phyloP scores from a whole-genome alignment of 305 asterid species.

The Solanum hybrid region DNA sequence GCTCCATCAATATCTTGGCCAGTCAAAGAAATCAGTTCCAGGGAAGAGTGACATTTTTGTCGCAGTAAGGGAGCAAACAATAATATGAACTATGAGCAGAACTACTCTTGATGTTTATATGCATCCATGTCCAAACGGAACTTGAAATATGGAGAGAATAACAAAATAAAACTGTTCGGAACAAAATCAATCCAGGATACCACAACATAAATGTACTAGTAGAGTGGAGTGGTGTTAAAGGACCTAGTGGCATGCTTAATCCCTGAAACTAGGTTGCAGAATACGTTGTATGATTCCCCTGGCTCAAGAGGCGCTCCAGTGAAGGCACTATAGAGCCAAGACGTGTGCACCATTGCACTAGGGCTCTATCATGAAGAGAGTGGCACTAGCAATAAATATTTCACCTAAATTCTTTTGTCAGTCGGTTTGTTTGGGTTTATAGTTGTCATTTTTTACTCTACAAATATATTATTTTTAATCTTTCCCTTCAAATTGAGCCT shows the following conservation, averaged over 20 bases:
- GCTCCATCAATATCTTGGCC: conserved; percentile 54
- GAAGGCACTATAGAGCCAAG: neutral
- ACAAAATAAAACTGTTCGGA: neutral
- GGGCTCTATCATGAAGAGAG: neutral
- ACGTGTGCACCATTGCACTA: neutral
- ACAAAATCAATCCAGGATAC: neutral
- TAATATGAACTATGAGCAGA: neutral
- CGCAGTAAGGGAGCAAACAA: neutral
- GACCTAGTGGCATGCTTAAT: neutral
- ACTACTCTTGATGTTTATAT: neutral
- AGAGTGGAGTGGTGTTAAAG: neutral
- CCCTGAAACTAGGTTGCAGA: neutral
- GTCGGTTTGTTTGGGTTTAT: no score
- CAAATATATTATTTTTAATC: no score
- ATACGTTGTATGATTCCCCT: neutral
- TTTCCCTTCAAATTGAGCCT: no score
- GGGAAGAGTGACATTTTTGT: neutral
- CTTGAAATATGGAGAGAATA: neutral
- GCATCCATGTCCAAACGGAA: neutral
- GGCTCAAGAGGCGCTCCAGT: neutral
- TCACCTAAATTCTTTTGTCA: neutral
- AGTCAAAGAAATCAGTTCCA: conserved; percentile 23
- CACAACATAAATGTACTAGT: neutral
- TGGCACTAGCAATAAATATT: neutral
- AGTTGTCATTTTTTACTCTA: no score